Conservation (phyloP, 192 early-diverging fungal species). For the Entomortierella chlamydospora region DNA sequence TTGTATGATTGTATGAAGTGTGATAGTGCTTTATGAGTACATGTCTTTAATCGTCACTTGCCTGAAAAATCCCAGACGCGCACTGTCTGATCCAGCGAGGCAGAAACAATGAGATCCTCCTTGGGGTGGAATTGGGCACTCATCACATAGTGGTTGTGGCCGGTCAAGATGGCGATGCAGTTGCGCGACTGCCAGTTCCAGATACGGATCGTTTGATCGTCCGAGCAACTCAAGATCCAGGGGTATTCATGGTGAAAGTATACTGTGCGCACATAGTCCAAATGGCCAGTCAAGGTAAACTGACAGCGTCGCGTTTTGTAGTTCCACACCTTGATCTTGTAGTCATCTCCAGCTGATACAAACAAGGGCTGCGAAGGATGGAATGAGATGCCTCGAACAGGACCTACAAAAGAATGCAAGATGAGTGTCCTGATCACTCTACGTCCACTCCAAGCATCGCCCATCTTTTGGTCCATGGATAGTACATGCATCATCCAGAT, state of each 20-base stretch:
- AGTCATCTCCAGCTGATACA: conserved; percentile 98
- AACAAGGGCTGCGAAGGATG: conserved; percentile 97
- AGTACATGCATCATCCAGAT: too few relatives aligned
- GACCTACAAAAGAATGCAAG: conserved; percentile 69
- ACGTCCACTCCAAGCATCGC: too few relatives aligned
- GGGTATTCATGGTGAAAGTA: conserved; percentile 98
- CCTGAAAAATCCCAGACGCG: conserved; percentile 99
- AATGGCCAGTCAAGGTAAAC: conserved; percentile 98
- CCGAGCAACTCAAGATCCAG: conserved; percentile 96
- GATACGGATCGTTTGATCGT: conserved; percentile 99
- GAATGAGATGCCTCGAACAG: conserved; percentile 96
- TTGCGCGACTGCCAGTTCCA: conserved; percentile 99
- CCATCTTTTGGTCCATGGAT: too few relatives aligned
- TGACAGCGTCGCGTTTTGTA: conserved; percentile 97
- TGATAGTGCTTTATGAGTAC: too few relatives aligned
- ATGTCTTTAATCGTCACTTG: conserved; percentile 38
- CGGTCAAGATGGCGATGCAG: conserved; percentile 97
- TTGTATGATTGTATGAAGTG: too few relatives aligned
- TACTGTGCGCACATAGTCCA: conserved; percentile 98
- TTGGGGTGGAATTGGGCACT: conserved; percentile 98
- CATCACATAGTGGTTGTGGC: conserved; percentile 99
- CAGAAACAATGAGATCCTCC: conserved; percentile 97
- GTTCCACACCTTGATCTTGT: conserved; percentile 99
- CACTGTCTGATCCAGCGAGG: conserved; percentile 96
- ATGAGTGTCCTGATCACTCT: too few relatives aligned